These are phyloP conservation scores for Neotropicomus parvogracilis DNA, from an alignment of 1,284 basidiomycete species.

Conservation along the genomic window DNA sequence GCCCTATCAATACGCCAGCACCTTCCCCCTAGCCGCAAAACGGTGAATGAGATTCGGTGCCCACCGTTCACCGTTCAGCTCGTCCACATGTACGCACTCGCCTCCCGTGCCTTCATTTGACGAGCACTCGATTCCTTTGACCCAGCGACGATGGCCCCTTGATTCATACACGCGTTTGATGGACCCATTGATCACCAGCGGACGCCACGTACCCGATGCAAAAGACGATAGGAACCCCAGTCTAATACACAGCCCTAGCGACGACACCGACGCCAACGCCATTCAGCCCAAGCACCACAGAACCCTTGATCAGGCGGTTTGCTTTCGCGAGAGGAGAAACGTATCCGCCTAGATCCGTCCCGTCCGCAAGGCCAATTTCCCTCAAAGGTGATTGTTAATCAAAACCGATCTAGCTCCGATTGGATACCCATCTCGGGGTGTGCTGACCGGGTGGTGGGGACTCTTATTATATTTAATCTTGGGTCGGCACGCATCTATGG, in stretches of 20 bases:
- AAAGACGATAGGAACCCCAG: background rate
- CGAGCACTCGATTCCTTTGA: slow-evolving; percentile 12
- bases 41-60: background rate
- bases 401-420: slow-evolving; percentile 7
- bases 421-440: background rate
- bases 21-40: background rate
- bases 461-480: background rate
- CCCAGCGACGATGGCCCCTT: slow-evolving; percentile 11
- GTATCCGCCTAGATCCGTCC: slow-evolving; percentile 14
- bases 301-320: background rate
- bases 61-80: background rate
- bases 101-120: slow-evolving; percentile 15
- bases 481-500: background rate
- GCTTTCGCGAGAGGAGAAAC: background rate
- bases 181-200: slow-evolving; percentile 14
- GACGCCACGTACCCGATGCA: slow-evolving; percentile 3
- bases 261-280: background rate
- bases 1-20: background rate
- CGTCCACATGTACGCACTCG: background rate
- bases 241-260: slow-evolving; percentile 1
- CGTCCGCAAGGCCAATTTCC: background rate
- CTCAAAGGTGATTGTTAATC: slow-evolving; percentile 1
- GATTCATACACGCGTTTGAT: slow-evolving; percentile 13
- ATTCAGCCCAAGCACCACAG: background rate
- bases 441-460: background rate